Conservation (phyloP, 768 basidiomycete species). For the Cyclocybe cylindracea region DNA sequence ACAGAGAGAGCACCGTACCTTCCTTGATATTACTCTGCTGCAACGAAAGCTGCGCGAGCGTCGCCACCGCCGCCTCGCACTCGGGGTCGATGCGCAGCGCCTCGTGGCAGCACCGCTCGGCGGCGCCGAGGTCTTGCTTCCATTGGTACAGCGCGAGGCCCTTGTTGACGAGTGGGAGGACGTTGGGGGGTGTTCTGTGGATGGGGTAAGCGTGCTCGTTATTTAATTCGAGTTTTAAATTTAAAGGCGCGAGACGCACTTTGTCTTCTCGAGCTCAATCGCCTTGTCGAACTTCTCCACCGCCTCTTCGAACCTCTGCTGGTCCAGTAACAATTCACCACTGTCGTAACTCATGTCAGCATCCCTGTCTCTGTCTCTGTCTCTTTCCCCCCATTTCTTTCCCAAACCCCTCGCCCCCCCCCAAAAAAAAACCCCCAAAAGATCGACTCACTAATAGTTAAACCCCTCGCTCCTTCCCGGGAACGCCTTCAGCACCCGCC, state of each 20-base stretch:
- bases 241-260: conserved; percentile 45
- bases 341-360: conserved; percentile 43
- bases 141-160: conserved; percentile 96
- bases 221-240: conserved; percentile 1
- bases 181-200: conserved; percentile 61
- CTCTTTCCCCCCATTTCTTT: too few species aligned
- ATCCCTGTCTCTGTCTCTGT: too few species aligned
- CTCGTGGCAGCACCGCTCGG: conserved; percentile 84
- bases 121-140: conserved; percentile 85
- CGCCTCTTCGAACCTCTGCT: conserved; percentile 83
- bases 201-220: not conserved
- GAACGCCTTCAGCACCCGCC: conserved; percentile 82
- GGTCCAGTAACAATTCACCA: conserved; percentile 93
- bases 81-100: conserved; percentile 88
- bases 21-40: too few species aligned
- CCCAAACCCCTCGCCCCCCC: too few species aligned
- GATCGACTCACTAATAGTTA: conserved; percentile 96
- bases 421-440: too few species aligned
- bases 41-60: conserved; percentile 91
- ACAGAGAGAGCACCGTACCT: too few species aligned
- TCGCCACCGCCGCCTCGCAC: conserved; percentile 96
- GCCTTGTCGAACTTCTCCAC: conserved; percentile 93
- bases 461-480: conserved; percentile 87
- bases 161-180: conserved; percentile 94
- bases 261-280: conserved; percentile 81